phyloP scores from a whole-genome alignment of 2,329 filamentous ascomycete species.

The Dissoconium aciculare region DNA sequence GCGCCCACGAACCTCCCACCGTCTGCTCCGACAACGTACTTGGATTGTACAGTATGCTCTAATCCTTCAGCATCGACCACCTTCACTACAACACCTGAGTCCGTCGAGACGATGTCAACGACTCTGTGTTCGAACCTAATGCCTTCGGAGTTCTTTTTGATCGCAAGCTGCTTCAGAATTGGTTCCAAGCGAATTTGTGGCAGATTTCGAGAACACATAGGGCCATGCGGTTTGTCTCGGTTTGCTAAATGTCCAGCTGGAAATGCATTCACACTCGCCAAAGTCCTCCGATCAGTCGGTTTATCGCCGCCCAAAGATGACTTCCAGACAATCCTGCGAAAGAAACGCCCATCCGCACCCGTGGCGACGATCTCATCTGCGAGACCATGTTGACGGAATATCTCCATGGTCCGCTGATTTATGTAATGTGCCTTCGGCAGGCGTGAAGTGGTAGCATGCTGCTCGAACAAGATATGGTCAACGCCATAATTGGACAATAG shows the following conservation, averaged over 20 bases:
- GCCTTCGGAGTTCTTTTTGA: constrained; percentile 20
- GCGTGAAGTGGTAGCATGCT: not conserved
- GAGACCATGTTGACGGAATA: constrained; percentile 27
- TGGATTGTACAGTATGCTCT: constrained; percentile 32
- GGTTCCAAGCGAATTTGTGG: constrained; percentile 27
- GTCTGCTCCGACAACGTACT: constrained; percentile 43
- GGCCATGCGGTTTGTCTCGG: constrained; percentile 19
- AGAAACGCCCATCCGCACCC: not conserved
- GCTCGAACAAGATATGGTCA: constrained; percentile 1
- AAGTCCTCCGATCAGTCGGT: not conserved
- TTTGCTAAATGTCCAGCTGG: not conserved
- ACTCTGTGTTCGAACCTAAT: constrained; percentile 12
- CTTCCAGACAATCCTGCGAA: not conserved
- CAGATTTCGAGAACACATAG: constrained; percentile 23
- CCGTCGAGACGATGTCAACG: not conserved
- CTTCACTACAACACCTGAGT: constrained; percentile 5
- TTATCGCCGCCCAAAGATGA: not conserved
- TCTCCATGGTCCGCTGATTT: constrained; percentile 36
- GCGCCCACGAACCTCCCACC: constrained; percentile 17
- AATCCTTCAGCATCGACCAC: constrained; percentile 13
- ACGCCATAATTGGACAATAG: constrained; percentile 1
- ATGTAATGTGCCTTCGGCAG: constrained; percentile 39
- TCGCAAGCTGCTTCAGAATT: constrained; percentile 22
- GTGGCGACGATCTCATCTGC: constrained; percentile 18
- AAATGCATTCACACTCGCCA: not conserved